Evolutionary conservation across 139 green algal genomes (phyloP), one percentile per base, ranked within the genome.

Genomic region (Nannochloris sp.): DNA sequence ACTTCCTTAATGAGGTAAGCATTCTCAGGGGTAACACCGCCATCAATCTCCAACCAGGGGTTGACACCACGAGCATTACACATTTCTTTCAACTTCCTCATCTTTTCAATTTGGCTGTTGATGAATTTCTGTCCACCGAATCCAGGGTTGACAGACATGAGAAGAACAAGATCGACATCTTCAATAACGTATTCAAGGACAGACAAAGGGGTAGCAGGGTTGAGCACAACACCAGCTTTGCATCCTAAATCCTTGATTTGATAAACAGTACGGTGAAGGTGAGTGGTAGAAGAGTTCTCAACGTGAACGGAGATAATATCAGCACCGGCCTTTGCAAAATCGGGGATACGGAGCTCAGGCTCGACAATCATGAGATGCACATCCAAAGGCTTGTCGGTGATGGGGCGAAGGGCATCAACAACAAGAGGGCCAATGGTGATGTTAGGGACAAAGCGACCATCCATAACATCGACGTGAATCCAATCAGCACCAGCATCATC

Each of bases 71-170:
- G 76, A 60, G 89, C 87, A 31, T 88, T 69, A 80, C 93, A 99
- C 88, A 98, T 93, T 4, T 58, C 13, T 71, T 87, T 87, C 32
- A 99, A 77, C 48, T 77, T 61, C 27, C 70, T 73, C 80, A 96
- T 97, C 90, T 99, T 99, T 30, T 78, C 67, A 2, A 98, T 83
- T 74, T 96, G 88, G 74, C 65, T 87, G 68, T 95, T 82, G 67
- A 99, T 98, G 89, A 99, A 98, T 72, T 89, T 95, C 84, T 99
- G 94, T 61, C 94, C 94, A 37, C 93, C 93, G 65, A 99, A 99
- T 64, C 94, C 94, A 23, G 94, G 94, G 87, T 99, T 99, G 29
- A 99, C 94, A 23, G 79, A 92, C 93, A 98, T 98, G 83, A 98
- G 90, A 19, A 98, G 85, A 27, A 98, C 82, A 36, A 98, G 83